Evolutionary conservation across 495 filamentous ascomycete genomes (phyloP).

Genomic region (Hyaloscypha finlandica): DNA sequence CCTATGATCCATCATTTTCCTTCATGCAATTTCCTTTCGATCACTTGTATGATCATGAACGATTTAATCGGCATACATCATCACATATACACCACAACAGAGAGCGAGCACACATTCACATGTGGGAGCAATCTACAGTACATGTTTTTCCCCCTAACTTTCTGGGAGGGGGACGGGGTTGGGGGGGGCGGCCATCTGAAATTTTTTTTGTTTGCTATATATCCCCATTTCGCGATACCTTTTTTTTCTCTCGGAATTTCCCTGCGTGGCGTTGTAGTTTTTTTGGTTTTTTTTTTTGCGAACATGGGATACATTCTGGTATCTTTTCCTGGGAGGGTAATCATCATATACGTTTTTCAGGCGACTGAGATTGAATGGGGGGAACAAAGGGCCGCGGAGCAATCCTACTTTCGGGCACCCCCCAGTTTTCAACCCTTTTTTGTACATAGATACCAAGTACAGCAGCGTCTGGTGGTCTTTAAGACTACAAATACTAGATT

Average conservation of each 20-base stretch:
- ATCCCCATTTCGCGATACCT: constrained; percentile 21
- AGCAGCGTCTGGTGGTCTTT: background rate
- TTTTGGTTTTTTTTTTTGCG: background rate
- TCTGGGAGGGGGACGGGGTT: constrained; percentile 3
- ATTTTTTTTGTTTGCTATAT: constrained; percentile 16
- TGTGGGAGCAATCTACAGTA: constrained; percentile 5
- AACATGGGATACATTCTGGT: background rate
- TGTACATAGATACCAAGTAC: background rate
- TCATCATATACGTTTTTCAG: constrained; percentile 1
- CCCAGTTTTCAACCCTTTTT: background rate
- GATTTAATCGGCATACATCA: background rate
- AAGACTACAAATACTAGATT: background rate
- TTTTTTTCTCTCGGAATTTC: background rate
- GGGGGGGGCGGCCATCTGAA: constrained; percentile 12
- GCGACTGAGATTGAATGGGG: background rate
- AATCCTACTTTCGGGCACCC: background rate
- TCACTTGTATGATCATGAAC: constrained; percentile 8
- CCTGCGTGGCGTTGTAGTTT: background rate
- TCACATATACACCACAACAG: constrained; percentile 13
- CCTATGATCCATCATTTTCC: constrained; percentile 7
- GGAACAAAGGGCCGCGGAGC: background rate
- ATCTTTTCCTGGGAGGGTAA: background rate
- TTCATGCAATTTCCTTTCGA: background rate
- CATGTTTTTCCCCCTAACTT: constrained; percentile 6
- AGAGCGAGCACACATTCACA: constrained; percentile 18